Base-by-base conservation (phyloP, 2,329 filamentous ascomycete species). In the Myriosclerotinia curreyana region DNA sequence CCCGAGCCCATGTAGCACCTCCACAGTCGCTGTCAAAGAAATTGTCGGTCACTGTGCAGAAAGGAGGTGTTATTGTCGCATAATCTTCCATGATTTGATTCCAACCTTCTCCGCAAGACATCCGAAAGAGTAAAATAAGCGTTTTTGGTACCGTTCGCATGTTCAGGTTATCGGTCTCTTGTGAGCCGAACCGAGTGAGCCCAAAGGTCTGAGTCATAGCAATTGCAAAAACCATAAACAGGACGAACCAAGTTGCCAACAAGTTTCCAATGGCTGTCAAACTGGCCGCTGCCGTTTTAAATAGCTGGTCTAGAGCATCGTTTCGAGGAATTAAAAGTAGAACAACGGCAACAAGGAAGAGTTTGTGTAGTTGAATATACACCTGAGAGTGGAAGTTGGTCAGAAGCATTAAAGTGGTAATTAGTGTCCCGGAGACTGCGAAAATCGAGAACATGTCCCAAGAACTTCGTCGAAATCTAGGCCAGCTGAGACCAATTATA, bases 41-140 rank as follows among this genome's bases (percentile, higher is more conserved):
- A 48, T 83, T 82, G 0, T 79, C 73, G 44, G 83, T 83, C 25
- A 87, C 81, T 1, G 93, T 92, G 77, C 95, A 99, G 60, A 91
- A 83, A 0, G 94, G 94, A 3, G 89, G 87, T 67, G 84, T 83
- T 69, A 96, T 89, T 54, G 80, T 83, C 14, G 93, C 93, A 76
- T 88, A 98, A 75, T 99, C 94, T 79, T 96, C 92, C 95, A 99
- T 99, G 67, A 97, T 81, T 71, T 91, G 78, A 74, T 99, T 99
- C 95, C 95, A 99, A 22, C 92, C 93, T 78, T 99, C 95, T 62
- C 95, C 95, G 66, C 90, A 89, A 77, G 92, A 96, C 82, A 91
- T 95, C 49, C 91, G 86, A 79, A 98, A 99, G 3, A 99, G 84
- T 34, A 99, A 80, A 66, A 99, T 95, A 38, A 99, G 82, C 0